Percentiles rank a stretch among this genome's conserved stretches.
phyloP scores from a whole-genome alignment of 2,329 filamentous ascomycete genomes.

The Penicillium frequentans region DNA sequence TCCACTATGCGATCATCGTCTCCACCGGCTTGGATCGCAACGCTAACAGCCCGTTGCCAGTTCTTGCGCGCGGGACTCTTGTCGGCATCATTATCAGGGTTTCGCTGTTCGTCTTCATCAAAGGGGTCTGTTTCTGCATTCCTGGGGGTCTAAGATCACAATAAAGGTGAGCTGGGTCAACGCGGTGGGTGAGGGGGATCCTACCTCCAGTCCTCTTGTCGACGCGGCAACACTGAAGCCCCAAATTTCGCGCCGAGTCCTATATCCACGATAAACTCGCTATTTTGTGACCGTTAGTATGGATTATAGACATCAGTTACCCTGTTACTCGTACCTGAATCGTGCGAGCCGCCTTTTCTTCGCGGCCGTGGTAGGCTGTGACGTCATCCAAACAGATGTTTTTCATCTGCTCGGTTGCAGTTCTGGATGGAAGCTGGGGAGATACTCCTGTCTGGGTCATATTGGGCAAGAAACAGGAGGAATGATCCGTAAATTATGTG shows the following conservation, averaged over 20 bases:
- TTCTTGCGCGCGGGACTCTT: slow-evolving; percentile 59
- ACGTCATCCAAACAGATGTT: slow-evolving; percentile 13
- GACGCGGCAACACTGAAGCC: slow-evolving; percentile 69
- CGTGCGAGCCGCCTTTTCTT: slow-evolving; percentile 16
- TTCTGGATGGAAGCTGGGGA: not conserved
- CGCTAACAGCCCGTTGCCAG: slow-evolving; percentile 72
- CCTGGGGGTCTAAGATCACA: not conserved
- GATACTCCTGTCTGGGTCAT: not conserved
- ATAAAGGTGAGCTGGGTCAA: not conserved
- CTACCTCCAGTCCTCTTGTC: slow-evolving; percentile 69
- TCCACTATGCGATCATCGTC: slow-evolving; percentile 52
- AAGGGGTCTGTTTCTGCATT: not conserved
- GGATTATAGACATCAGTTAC: not conserved
- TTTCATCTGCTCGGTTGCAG: not conserved
- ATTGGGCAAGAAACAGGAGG: not conserved
- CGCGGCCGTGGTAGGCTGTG: slow-evolving; percentile 1
- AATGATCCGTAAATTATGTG: not conserved
- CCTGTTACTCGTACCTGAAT: slow-evolving; percentile 18
- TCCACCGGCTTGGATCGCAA: slow-evolving; percentile 70
- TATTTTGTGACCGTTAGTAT: slow-evolving; percentile 37
- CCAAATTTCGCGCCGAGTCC: slow-evolving; percentile 67
- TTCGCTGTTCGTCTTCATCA: not conserved
- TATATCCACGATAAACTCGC: slow-evolving; percentile 76
- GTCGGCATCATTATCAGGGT: slow-evolving; percentile 3
- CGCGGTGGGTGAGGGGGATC: not conserved